phyloP scores from a whole-genome alignment of 257 asterid genomes.

The Ligustrum vulgare region DNA sequence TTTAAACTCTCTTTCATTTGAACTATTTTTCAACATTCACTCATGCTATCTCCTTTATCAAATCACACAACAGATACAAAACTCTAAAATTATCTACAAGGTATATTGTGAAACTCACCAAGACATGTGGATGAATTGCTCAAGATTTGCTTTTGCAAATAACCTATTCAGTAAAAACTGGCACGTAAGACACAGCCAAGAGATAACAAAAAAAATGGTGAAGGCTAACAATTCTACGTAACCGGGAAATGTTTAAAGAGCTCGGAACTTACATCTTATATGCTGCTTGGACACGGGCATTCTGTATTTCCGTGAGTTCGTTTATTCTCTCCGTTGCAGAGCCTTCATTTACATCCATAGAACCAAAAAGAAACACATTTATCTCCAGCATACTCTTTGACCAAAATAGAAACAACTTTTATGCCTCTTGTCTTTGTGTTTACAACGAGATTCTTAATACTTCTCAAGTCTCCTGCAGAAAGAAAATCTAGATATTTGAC shows the following conservation, averaged over 20 bases:
- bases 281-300: slow-evolving; percentile 64
- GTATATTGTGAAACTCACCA: slow-evolving; percentile 50
- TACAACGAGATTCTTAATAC: slow-evolving; percentile 45
- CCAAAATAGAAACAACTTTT: slow-evolving; percentile 52
- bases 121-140: slow-evolving; percentile 73
- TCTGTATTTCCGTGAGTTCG: slow-evolving; percentile 62
- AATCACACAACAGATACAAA: background rate
- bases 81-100: background rate
- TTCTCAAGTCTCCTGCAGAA: slow-evolving; percentile 61
- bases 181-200: slow-evolving; percentile 25
- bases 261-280: slow-evolving; percentile 50
- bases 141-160: slow-evolving; percentile 59
- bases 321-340: slow-evolving; percentile 64
- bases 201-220: background rate
- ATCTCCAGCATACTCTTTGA: slow-evolving; percentile 69
- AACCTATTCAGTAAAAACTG: slow-evolving; percentile 45
- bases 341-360: slow-evolving; percentile 59
- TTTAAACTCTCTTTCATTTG: too few species aligned
- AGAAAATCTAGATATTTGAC: slow-evolving; percentile 9
- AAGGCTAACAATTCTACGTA: background rate
- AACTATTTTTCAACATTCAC: too few species aligned
- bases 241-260: slow-evolving; percentile 5
- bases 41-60: background rate
- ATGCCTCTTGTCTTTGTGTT: slow-evolving; percentile 57
- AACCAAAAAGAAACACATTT: slow-evolving; percentile 77